Percentiles rank a stretch among this genome's conserved stretches.
Conservation (phyloP, 2,329 filamentous ascomycete genomes). For the Neonectria sp. region DNA sequence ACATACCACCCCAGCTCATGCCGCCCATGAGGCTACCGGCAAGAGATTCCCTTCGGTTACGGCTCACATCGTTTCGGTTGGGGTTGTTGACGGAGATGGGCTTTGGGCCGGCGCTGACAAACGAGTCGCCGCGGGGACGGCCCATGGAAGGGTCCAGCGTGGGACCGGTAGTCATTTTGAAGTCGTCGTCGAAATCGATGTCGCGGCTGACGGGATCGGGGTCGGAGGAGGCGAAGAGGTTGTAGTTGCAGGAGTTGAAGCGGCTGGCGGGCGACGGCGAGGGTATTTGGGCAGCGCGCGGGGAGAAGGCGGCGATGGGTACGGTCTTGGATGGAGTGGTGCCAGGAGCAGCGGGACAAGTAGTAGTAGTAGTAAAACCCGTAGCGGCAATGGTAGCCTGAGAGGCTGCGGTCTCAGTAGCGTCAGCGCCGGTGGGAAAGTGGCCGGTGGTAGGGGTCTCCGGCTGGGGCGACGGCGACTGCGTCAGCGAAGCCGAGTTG, state of each 20-base stretch:
- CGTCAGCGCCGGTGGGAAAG: conserved; percentile 46
- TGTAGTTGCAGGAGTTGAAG: conserved; percentile 26
- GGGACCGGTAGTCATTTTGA: conserved; percentile 73
- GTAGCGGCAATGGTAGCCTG: conserved; percentile 40
- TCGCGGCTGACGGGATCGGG: conserved; percentile 44
- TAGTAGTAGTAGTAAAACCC: conserved; percentile 43
- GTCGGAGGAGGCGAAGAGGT: conserved; percentile 46
- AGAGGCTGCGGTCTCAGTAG: conserved; percentile 45
- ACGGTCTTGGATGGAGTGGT: conserved; percentile 53
- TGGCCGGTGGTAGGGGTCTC: conserved; percentile 50
- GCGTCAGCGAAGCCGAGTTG: conserved; percentile 54
- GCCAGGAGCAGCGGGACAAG: conserved; percentile 41
- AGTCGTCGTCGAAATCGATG: conserved; percentile 48
- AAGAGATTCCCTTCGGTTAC: conserved; percentile 73
- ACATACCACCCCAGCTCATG: conserved; percentile 97
- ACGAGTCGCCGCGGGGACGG: conserved; percentile 75
- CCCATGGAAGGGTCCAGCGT: conserved; percentile 70
- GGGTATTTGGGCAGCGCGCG: conserved; percentile 35
- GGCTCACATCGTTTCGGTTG: conserved; percentile 71
- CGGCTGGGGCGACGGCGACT: conserved; percentile 55
- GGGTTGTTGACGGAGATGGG: conserved; percentile 78
- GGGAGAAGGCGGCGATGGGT: conserved; percentile 40
- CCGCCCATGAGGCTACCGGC: conserved; percentile 80
- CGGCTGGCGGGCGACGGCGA: conserved; percentile 13
- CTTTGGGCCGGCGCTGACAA: conserved; percentile 75